Evolutionary conservation across 2,329 filamentous ascomycete genomes (phyloP).

Genomic region (Fragosphaeria purpurea): DNA sequence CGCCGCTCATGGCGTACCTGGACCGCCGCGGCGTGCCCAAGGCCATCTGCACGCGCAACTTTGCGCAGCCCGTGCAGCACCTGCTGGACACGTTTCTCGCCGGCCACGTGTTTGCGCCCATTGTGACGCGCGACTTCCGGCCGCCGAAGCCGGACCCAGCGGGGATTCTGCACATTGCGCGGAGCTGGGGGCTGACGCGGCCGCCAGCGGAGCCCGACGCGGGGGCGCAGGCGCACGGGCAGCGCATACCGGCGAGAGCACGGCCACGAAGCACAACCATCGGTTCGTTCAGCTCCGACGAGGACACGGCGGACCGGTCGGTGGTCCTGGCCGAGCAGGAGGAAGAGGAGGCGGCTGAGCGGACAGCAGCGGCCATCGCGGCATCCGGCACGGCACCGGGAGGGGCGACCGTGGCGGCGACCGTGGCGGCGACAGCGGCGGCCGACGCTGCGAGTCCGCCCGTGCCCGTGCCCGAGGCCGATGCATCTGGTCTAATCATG

Average conservation of each 20-base stretch:
- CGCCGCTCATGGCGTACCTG: constrained; percentile 71
- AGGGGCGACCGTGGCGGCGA: too few relatives aligned
- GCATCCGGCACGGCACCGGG: background rate
- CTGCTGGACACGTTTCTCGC: constrained; percentile 66
- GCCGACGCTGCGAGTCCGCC: background rate
- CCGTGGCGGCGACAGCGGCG: background rate
- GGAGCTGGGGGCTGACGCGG: constrained; percentile 55
- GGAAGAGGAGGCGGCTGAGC: constrained; percentile 16
- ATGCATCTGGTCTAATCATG: constrained; percentile 47
- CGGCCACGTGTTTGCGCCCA: constrained; percentile 58
- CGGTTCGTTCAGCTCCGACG: constrained; percentile 1
- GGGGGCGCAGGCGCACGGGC: constrained; percentile 5
- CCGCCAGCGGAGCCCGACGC: constrained; percentile 9
- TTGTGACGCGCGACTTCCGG: constrained; percentile 74
- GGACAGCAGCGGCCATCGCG: background rate
- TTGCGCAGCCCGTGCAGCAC: constrained; percentile 67
- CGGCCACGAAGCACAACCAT: background rate
- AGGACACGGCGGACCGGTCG: constrained; percentile 10
- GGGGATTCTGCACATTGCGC: constrained; percentile 77
- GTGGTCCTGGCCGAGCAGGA: constrained; percentile 9
- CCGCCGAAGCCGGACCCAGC: constrained; percentile 83
- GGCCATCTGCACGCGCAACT: constrained; percentile 90
- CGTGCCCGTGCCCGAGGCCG: constrained; percentile 18
- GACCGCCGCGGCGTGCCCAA: constrained; percentile 58
- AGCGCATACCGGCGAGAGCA: too few relatives aligned